Base-by-base conservation (phyloP, 2,329 filamentous ascomycete genomes). In the Hypoxylon sp. region DNA sequence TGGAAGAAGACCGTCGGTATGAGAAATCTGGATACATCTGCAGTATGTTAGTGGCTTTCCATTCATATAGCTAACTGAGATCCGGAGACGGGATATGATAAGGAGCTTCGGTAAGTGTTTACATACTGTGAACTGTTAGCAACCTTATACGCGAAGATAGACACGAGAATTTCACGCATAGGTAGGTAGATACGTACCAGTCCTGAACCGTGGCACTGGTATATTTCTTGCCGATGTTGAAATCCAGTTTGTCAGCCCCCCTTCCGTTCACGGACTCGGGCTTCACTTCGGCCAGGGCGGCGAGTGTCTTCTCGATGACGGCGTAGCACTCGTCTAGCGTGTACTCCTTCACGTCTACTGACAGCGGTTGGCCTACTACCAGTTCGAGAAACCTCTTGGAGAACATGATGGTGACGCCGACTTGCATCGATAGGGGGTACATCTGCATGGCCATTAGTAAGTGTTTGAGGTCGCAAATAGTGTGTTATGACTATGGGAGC, bases 1-100 rank as follows among this genome's bases (percentile, higher is more conserved):
- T 89, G 86, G 69, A 89, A 89, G 71, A 76, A 86, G 60, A 87
- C 69, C 63, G 88, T 86, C 15, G 85, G 83, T 31, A 84, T 46
- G 3, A 70, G 74, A 66, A 77, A 82, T 2, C 69, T 69, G 29
- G 69, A 63, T 15, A 81, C 63, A 63, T 82, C 51, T 55, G 12
- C 12, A 8, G n/a, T n/a, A n/a, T n/a, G n/a, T n/a, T n/a, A n/a
- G n/a, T n/a, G n/a, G n/a, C n/a, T n/a, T n/a, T n/a, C n/a, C n/a
- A n/a, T n/a, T n/a, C n/a, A n/a, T n/a, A n/a, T n/a, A n/a, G n/a
- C n/a, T n/a, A n/a, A n/a, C n/a, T n/a, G n/a, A n/a, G n/a, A n/a
- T n/a, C n/a, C n/a, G n/a, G n/a, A n/a, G n/a, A n/a, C n/a, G n/a
- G n/a, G n/a, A n/a, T n/a, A n/a, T n/a, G n/a, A n/a, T n/a, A n/a